Conservation (phyloP, 1,284 basidiomycete species). For the Puccinia coronata region DNA sequence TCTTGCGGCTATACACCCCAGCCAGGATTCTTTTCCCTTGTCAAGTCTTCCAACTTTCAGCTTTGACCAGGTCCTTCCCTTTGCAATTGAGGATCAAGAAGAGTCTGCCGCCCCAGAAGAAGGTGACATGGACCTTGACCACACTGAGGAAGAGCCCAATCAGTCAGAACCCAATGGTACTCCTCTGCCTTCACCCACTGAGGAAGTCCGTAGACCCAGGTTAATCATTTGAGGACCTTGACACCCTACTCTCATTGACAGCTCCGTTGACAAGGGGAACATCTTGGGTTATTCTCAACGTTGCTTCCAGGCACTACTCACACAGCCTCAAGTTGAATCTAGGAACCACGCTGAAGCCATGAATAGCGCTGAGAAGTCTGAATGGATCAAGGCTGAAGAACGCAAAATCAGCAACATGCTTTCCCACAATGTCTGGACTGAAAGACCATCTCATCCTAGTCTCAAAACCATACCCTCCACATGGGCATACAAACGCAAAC, state of each 20-base stretch:
- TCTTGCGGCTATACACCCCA: no score
- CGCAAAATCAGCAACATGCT: not conserved
- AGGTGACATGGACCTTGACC: no score
- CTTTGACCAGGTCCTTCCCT: no score
- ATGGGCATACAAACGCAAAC: not conserved
- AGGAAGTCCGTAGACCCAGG: not conserved
- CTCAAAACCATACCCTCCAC: not conserved
- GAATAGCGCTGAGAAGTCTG: not conserved
- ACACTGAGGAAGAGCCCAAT: no score
- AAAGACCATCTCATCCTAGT: not conserved
- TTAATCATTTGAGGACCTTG: not conserved
- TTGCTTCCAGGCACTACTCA: not conserved
- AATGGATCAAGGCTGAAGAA: not conserved
- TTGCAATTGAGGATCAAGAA: no score
- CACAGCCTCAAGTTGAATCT: not conserved
- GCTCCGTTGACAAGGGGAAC: not conserved
- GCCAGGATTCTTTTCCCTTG: no score
- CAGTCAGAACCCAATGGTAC: no score
- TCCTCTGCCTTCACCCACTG: no score
- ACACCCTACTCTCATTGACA: slow-evolving; percentile 3
- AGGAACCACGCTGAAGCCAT: not conserved
- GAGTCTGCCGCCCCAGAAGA: no score
- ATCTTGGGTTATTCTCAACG: not conserved
- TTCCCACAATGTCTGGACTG: not conserved
- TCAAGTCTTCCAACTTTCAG: no score